These are phyloP conservation scores for Clarkia xantiana DNA, from an alignment of 345 rosid species.

Conservation along the genomic window DNA sequence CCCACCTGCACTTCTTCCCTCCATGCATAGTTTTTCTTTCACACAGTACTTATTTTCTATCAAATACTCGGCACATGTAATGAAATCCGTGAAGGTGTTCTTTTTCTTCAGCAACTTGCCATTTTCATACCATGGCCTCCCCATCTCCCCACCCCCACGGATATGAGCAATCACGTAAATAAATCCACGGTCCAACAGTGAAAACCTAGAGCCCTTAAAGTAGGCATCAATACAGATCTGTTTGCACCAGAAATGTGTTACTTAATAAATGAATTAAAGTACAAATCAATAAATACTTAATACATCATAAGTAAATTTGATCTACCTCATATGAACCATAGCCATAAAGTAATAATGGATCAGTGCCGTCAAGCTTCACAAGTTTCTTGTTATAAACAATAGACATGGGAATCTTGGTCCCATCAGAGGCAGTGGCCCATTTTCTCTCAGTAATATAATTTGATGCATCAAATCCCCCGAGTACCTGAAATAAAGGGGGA, in stretches of 20 bases:
- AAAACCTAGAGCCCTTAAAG: constrained; percentile 62
- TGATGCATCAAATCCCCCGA: too few species aligned
- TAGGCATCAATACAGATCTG: constrained; percentile 56
- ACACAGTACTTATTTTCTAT: constrained; percentile 51
- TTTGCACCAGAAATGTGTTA: constrained; percentile 7
- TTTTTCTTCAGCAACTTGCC: constrained; percentile 77
- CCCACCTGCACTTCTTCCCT: constrained; percentile 97
- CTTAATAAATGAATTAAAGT: not conserved
- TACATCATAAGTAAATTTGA: constrained; percentile 1
- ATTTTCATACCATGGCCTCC: constrained; percentile 93
- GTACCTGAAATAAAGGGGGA: constrained; percentile 3
- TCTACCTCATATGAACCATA: constrained; percentile 97
- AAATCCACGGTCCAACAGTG: constrained; percentile 86
- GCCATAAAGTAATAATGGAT: constrained; percentile 17
- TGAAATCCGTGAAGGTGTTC: constrained; percentile 82
- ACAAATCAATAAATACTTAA: not conserved
- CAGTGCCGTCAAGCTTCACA: constrained; percentile 45
- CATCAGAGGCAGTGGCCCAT: constrained; percentile 51
- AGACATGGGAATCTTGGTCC: constrained; percentile 73
- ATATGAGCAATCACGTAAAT: constrained; percentile 74
- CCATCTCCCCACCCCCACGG: constrained; percentile 99
- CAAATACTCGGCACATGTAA: constrained; percentile 66
- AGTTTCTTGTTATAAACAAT: constrained; percentile 51
- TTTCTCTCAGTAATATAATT: too few species aligned
- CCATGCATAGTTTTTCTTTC: constrained; percentile 69